Conservation (phyloP, 441 rosid genomes). For the Sinapis alba region DNA sequence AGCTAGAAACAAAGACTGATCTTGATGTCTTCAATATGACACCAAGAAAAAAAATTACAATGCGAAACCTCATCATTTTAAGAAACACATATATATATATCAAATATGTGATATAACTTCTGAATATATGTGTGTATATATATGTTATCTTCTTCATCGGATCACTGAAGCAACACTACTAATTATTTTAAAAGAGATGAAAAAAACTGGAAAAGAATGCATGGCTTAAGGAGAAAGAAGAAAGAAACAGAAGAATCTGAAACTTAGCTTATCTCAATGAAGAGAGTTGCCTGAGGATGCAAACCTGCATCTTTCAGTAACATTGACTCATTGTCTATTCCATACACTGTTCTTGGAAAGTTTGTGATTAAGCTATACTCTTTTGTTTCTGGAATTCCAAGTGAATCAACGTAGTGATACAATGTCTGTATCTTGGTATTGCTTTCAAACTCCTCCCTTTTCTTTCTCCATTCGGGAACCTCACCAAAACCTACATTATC, state of each 20-base stretch:
- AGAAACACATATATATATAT: constrained; percentile 16
- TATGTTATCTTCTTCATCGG: constrained; percentile 4
- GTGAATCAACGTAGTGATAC: no score
- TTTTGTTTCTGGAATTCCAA: no score
- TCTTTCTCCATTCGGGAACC: no score
- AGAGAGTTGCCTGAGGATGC: constrained; percentile 97
- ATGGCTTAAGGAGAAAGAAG: no score
- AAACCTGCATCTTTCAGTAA: no score
- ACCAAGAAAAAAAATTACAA: neutral
- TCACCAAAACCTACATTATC: no score
- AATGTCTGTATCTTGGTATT: no score
- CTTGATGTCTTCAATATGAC: neutral
- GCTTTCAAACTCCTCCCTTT: no score
- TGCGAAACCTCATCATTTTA: neutral
- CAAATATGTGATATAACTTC: constrained; percentile 16
- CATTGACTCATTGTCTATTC: no score
- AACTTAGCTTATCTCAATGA: constrained; percentile 74
- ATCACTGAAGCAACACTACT: constrained; percentile 25
- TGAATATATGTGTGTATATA: constrained; percentile 13
- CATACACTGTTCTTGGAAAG: no score
- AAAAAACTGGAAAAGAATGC: neutral
- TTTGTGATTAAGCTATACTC: no score
- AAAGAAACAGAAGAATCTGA: neutral
- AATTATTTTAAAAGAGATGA: constrained; percentile 9
- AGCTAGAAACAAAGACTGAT: neutral